phyloP scores from a whole-genome alignment of 2,329 filamentous ascomycete genomes.

The Monosporascus sp. region DNA sequence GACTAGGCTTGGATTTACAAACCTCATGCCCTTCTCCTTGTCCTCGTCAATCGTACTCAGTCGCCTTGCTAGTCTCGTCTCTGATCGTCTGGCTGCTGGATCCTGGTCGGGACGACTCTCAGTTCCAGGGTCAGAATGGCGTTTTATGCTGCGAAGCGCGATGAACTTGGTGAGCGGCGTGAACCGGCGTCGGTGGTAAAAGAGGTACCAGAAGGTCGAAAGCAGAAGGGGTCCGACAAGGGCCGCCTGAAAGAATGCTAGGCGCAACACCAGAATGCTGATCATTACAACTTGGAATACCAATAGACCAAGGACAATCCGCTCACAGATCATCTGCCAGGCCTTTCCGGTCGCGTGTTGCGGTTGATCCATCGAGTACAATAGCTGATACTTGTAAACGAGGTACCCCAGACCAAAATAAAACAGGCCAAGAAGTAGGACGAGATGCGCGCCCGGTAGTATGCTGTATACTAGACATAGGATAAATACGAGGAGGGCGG shows the following conservation, averaged over 20 bases:
- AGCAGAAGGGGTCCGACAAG: conserved; percentile 72
- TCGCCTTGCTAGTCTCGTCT: conserved; percentile 40
- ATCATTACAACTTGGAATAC: conserved; percentile 91
- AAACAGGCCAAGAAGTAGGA: conserved; percentile 74
- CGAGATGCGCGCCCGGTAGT: conserved; percentile 70
- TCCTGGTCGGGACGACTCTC: conserved; percentile 38
- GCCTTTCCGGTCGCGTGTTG: conserved; percentile 89
- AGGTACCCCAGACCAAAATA: conserved; percentile 84
- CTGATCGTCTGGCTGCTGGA: conserved; percentile 22
- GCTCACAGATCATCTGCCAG: conserved; percentile 95
- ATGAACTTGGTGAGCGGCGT: conserved; percentile 90
- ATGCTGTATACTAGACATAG: conserved; percentile 95
- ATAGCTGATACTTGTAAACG: conserved; percentile 92
- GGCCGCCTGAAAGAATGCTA: conserved; percentile 67
- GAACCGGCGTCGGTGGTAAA: conserved; percentile 75
- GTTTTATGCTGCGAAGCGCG: conserved; percentile 77
- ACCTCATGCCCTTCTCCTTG: conserved; percentile 63
- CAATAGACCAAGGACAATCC: conserved; percentile 77
- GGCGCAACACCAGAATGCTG: conserved; percentile 72
- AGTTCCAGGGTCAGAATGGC: conserved; percentile 49
- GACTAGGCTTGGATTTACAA: conserved; percentile 72
- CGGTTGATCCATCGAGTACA: conserved; percentile 97
- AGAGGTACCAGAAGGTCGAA: conserved; percentile 83
- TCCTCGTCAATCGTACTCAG: conserved; percentile 68
- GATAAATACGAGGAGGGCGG: conserved; percentile 87